phyloP scores from a whole-genome alignment of 768 basidiomycete genomes.

The Kwoniella sp. region DNA sequence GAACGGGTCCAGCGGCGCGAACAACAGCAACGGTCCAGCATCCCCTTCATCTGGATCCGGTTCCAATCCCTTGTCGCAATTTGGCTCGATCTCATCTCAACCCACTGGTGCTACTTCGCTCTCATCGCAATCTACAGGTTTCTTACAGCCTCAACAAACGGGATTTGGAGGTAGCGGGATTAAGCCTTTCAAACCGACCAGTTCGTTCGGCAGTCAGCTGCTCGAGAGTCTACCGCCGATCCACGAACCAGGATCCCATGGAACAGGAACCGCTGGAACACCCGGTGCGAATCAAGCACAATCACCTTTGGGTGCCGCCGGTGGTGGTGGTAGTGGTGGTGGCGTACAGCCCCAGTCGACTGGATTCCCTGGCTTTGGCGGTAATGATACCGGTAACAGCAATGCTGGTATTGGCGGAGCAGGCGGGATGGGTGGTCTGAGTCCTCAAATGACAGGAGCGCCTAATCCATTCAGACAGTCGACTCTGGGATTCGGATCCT shows the following conservation, averaged over 20 bases:
- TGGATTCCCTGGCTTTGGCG: slow-evolving; percentile 34
- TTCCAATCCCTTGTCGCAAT: slow-evolving; percentile 60
- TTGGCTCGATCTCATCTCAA: slow-evolving; percentile 59
- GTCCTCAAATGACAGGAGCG: slow-evolving; percentile 26
- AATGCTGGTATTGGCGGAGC: slow-evolving; percentile 6
- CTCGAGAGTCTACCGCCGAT: slow-evolving; percentile 75
- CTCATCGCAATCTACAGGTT: slow-evolving; percentile 30
- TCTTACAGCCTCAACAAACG: slow-evolving; percentile 61
- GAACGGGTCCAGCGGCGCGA: slow-evolving; percentile 3
- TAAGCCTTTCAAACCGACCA: slow-evolving; percentile 80
- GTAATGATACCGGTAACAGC: no score
- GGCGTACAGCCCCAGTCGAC: slow-evolving; percentile 29
- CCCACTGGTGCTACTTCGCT: slow-evolving; percentile 26
- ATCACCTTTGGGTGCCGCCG: slow-evolving; percentile 1
- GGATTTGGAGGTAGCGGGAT: slow-evolving; percentile 63
- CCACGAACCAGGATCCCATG: slow-evolving; percentile 56
- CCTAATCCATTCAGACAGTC: slow-evolving; percentile 34
- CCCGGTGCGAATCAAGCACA: not conserved
- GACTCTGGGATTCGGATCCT: slow-evolving; percentile 20
- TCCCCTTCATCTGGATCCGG: slow-evolving; percentile 21
- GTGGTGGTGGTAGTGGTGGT: no score
- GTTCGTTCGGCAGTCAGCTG: slow-evolving; percentile 75
- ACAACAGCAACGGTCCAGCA: slow-evolving; percentile 12
- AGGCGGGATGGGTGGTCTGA: slow-evolving; percentile 2
- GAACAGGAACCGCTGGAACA: not conserved